These are phyloP conservation scores for Barbatosphaeria neglecta DNA, from an alignment of 495 filamentous ascomycete genomes.

Conservation along the genomic window DNA sequence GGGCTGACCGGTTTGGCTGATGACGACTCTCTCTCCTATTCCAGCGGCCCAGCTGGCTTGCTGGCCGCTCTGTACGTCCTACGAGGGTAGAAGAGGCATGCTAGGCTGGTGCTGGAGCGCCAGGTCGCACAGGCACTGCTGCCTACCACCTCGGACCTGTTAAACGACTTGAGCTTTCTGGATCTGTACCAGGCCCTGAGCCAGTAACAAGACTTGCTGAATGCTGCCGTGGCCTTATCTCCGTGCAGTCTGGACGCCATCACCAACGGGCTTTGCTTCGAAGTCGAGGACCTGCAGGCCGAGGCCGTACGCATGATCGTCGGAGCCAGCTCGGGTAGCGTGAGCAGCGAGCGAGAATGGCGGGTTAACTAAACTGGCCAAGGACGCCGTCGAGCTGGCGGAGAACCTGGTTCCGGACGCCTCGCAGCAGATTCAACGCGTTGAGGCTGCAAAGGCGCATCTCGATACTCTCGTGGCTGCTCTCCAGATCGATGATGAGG, in stretches of 20 bases:
- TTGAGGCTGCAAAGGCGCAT: neutral
- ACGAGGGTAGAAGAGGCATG: neutral
- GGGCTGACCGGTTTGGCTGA: neutral
- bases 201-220: neutral
- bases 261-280: neutral
- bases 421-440: neutral
- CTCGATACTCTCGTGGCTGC: neutral
- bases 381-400: neutral
- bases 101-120: neutral
- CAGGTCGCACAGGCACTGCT: too few relatives aligned
- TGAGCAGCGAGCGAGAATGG: neutral
- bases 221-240: neutral
- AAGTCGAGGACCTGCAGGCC: neutral
- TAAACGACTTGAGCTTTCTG: too few relatives aligned
- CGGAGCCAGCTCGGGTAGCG: too few relatives aligned
- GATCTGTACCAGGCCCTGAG: neutral
- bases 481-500: neutral
- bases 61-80: neutral
- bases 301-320: too few relatives aligned
- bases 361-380: neutral
- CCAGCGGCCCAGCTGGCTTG: neutral
- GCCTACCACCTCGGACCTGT: too few relatives aligned
- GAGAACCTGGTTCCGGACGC: neutral
- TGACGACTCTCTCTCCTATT: neutral
- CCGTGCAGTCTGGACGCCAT: neutral